phyloP scores from a whole-genome alignment of 2,329 filamentous ascomycete species.

The Bipolaris victoriae region DNA sequence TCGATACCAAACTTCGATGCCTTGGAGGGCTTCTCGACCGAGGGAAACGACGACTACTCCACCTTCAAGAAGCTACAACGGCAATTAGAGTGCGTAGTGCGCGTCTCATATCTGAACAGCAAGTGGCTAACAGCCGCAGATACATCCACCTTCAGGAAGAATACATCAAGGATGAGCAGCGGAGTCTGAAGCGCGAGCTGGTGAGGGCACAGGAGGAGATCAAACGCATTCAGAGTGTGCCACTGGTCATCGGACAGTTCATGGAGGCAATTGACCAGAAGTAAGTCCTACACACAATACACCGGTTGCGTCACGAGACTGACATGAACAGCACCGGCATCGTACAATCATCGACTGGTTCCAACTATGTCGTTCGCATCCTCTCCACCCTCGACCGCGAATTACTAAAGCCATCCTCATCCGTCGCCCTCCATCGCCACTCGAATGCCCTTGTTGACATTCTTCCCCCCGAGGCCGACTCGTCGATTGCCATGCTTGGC shows the following conservation, averaged over 20 bases:
- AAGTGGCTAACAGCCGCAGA: conserved; percentile 54
- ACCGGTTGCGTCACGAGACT: conserved; percentile 16
- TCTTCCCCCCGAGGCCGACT: conserved; percentile 97
- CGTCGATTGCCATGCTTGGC: conserved; percentile 97
- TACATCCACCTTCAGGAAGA: conserved; percentile 98
- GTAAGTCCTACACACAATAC: conserved; percentile 58
- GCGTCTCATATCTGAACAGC: conserved; percentile 1
- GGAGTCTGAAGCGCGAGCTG: conserved; percentile 94
- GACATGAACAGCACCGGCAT: conserved; percentile 78
- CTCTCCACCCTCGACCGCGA: conserved; percentile 98
- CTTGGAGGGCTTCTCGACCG: conserved; percentile 80
- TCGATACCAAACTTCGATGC: conserved; percentile 89
- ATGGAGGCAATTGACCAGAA: conserved; percentile 99
- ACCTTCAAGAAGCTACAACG: conserved; percentile 95
- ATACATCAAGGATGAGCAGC: conserved; percentile 99
- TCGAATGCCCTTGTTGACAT: conserved; percentile 99
- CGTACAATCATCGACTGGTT: conserved; percentile 96
- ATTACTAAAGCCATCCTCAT: conserved; percentile 96
- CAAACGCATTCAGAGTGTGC: conserved; percentile 98
- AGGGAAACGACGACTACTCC: conserved; percentile 90
- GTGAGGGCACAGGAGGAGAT: conserved; percentile 98
- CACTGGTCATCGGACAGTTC: conserved; percentile 97
- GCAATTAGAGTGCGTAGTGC: conserved; percentile 78
- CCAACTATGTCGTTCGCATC: conserved; percentile 98
- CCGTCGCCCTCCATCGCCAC: conserved; percentile 95